phyloP scores from a whole-genome alignment of 768 basidiomycete species.

The Suillus sp. region DNA sequence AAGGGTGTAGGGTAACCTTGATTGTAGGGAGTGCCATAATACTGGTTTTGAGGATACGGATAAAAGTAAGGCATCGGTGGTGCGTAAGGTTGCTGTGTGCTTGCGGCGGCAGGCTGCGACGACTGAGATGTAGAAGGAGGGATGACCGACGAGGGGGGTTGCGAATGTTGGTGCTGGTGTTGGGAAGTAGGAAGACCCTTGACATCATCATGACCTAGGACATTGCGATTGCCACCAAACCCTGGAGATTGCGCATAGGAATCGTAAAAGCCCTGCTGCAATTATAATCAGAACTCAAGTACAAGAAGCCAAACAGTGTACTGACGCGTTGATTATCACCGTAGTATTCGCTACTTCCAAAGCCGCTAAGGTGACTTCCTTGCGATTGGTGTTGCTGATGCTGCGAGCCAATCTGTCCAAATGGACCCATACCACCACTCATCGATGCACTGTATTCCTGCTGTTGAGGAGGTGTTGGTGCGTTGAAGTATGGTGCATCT shows the following conservation, averaged over 20 bases:
- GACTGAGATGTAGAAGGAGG: slow-evolving; percentile 56
- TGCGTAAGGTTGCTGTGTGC: slow-evolving; percentile 65
- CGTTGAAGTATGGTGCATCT: slow-evolving; percentile 75
- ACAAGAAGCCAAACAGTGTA: slow-evolving; percentile 13
- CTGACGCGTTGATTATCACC: slow-evolving; percentile 66
- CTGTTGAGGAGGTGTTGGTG: slow-evolving; percentile 68
- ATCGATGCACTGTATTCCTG: slow-evolving; percentile 54
- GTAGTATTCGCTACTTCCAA: slow-evolving; percentile 70
- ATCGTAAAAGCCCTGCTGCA: slow-evolving; percentile 71
- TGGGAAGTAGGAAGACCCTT: slow-evolving; percentile 68
- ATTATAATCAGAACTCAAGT: slow-evolving; percentile 19
- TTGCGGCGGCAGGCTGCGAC: slow-evolving; percentile 59
- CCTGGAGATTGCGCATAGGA: slow-evolving; percentile 64
- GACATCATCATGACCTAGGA: slow-evolving; percentile 73
- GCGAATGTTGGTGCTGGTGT: slow-evolving; percentile 38
- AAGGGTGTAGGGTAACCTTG: slow-evolving; percentile 66
- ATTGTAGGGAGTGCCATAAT: slow-evolving; percentile 72
- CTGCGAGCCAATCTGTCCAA: slow-evolving; percentile 54
- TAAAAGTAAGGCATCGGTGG: slow-evolving; percentile 63
- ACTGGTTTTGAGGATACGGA: slow-evolving; percentile 77
- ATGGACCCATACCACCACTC: slow-evolving; percentile 34
- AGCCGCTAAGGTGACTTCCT: slow-evolving; percentile 50
- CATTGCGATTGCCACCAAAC: slow-evolving; percentile 62
- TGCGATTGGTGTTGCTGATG: slow-evolving; percentile 62
- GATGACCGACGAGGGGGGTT: slow-evolving; percentile 46